phyloP scores from a whole-genome alignment of 1,139 yeast genomes.

The Candida frijolesensis region DNA sequence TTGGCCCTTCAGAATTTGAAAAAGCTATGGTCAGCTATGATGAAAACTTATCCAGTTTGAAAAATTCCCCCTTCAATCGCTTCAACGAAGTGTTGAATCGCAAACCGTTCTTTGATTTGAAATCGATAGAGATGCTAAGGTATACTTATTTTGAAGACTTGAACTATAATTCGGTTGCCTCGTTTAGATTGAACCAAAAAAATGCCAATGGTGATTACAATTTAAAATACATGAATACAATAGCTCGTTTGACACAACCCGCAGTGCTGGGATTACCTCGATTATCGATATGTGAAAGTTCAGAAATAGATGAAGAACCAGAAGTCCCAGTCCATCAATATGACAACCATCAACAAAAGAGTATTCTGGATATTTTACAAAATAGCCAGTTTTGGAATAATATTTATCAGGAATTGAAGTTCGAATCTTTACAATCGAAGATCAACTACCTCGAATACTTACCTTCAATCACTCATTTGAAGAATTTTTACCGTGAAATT shows the following conservation, averaged over 20 bases:
- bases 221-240: constrained; percentile 17
- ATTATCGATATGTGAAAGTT: background rate
- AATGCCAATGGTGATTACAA: constrained; percentile 6
- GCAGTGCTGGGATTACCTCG: background rate
- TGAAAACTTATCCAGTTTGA: constrained; percentile 10
- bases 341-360: background rate
- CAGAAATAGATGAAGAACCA: background rate
- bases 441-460: constrained; percentile 28
- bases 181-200: constrained; percentile 5
- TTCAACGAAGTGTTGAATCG: constrained; percentile 15
- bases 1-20: constrained; percentile 17
- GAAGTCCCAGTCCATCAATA: background rate
- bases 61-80: constrained; percentile 14
- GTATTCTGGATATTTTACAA: constrained; percentile 16
- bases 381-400: constrained; percentile 36
- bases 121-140: constrained; percentile 22
- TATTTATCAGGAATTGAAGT: constrained; percentile 36
- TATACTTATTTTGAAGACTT: constrained; percentile 26
- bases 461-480: constrained; percentile 30
- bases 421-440: constrained; percentile 24
- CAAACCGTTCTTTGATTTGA: constrained; percentile 18
- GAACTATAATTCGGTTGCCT: constrained; percentile 11
- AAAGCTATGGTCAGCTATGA: constrained; percentile 19
- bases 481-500: constrained; percentile 29
- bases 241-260: background rate